Conservation (phyloP, 192 early-diverging fungal genomes). For the Coemansia sp. region DNA sequence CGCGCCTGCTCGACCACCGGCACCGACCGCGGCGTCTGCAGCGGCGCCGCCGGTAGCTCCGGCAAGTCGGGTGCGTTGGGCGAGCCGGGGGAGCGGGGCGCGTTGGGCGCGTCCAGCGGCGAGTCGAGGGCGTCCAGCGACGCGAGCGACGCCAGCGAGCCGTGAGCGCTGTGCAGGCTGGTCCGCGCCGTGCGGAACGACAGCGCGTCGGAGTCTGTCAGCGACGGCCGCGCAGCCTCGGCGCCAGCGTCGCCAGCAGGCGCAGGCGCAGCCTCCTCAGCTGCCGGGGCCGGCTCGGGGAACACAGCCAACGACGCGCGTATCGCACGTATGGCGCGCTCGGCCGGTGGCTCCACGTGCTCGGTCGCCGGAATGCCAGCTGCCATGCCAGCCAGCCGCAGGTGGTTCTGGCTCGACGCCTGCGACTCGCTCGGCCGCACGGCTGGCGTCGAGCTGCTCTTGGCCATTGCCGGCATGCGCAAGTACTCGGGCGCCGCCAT, state of each 20-base stretch:
- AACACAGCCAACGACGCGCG: too few relatives aligned
- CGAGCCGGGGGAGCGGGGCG: too few relatives aligned
- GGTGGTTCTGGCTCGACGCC: slow-evolving; percentile 22
- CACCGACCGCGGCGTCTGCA: slow-evolving; percentile 31
- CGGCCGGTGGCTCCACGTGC: too few relatives aligned
- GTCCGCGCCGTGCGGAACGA: slow-evolving; percentile 47
- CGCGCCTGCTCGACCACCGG: slow-evolving; percentile 46
- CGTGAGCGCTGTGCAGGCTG: slow-evolving; percentile 1
- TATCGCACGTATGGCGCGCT: too few relatives aligned
- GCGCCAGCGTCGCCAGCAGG: too few relatives aligned
- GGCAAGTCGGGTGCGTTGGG: background rate
- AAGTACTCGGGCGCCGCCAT: slow-evolving; percentile 26
- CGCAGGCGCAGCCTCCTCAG: background rate
- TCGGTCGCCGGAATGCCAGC: slow-evolving; percentile 8
- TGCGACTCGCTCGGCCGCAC: background rate
- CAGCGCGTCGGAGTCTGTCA: slow-evolving; percentile 27
- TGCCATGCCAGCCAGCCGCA: slow-evolving; percentile 36
- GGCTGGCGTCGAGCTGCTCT: slow-evolving; percentile 7
- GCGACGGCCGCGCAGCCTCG: background rate
- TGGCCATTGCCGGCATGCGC: slow-evolving; percentile 9
- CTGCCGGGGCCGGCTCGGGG: background rate
- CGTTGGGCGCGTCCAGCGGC: too few relatives aligned
- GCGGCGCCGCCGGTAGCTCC: slow-evolving; percentile 9
- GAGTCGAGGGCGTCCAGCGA: too few relatives aligned
- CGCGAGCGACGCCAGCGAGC: too few relatives aligned